Percentiles rank a stretch among this genome's conserved stretches.
phyloP scores from a whole-genome alignment of 2,329 filamentous ascomycete genomes.

The Capronia epimyces region DNA sequence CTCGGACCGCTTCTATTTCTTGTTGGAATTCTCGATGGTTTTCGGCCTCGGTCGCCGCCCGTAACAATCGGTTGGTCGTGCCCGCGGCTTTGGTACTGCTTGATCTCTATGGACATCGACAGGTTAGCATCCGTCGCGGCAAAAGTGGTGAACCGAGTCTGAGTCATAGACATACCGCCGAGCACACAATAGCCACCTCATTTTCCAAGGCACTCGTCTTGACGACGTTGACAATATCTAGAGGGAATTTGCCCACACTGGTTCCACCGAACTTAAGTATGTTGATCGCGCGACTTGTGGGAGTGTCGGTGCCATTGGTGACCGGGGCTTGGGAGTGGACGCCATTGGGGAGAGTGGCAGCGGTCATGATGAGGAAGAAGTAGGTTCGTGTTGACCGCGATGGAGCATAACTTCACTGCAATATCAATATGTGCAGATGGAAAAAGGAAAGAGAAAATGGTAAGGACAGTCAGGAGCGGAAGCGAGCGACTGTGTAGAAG shows the following conservation, averaged over 20 bases:
- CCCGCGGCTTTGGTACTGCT: slow-evolving; percentile 91
- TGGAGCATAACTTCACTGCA: slow-evolving; percentile 9
- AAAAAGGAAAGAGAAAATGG: no score
- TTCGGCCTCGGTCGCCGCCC: slow-evolving; percentile 47
- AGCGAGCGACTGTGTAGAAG: slow-evolving; percentile 2
- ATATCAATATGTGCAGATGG: not conserved
- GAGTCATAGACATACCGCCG: slow-evolving; percentile 49
- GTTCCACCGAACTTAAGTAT: slow-evolving; percentile 54
- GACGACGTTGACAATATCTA: slow-evolving; percentile 69
- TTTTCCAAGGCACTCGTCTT: slow-evolving; percentile 59
- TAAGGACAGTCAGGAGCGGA: slow-evolving; percentile 2
- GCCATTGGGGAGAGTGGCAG: slow-evolving; percentile 26
- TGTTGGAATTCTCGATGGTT: slow-evolving; percentile 57
- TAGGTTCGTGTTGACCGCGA: not conserved
- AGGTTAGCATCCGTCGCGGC: slow-evolving; percentile 2
- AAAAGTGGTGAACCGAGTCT: not conserved
- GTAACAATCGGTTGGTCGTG: slow-evolving; percentile 69
- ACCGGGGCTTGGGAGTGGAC: slow-evolving; percentile 13
- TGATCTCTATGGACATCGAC: slow-evolving; percentile 52
- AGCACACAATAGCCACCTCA: slow-evolving; percentile 88
- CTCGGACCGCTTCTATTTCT: slow-evolving; percentile 73
- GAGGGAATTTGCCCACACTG: slow-evolving; percentile 88
- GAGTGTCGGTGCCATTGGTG: slow-evolving; percentile 14
- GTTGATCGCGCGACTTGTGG: slow-evolving; percentile 14
- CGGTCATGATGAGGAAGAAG: slow-evolving; percentile 14